Base-by-base conservation (phyloP, 176 grass and related monocot species). In the Aechmea fasciata region DNA sequence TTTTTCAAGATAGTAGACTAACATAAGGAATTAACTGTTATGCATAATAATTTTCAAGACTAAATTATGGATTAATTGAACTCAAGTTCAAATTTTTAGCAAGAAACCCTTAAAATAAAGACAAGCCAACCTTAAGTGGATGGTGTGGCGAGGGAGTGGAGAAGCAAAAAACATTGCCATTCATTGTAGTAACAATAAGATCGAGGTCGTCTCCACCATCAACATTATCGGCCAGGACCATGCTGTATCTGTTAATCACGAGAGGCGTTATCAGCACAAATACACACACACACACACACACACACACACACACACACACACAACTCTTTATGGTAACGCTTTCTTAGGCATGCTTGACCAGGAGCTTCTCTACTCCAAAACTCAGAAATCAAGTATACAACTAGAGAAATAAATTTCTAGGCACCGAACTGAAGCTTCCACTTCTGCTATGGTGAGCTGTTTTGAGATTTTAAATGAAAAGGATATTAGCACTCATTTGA, bases 181-280 rank as follows among this genome's bases (percentile, higher is more conserved):
- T 97, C 93, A 97, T 97, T 63, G 93, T 97, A 70, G 86, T 87
- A 50, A 97, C 89, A 73, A 97, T 87, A 66, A 97, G 83, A 90
- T 97, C 93, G 65, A 97, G 86, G 71, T 97, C 93, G 79, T 97
- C 89, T 78, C 89, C 93, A 63, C 93, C 93, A 79, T 97, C 89
- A 53, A 97, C 89, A 79, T 92, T 92, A 73, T 90, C 93, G 51
- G 93, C 93, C 86, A 96, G 77, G 83, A 88, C 92, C 92, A 96
- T 96, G 72, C 82, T 89, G 73, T 96, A 96, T 69, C 92, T 96
- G 79, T 63, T 61, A 54, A 80, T 77, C 69, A 64, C 52, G 20
- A 82, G 69, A 48, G 9, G 47, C 29, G 19, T n/a, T n/a, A 67
- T 67, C 29, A 67, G 65, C 13, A 19, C 6, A 47, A 15, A 33